phyloP scores from a whole-genome alignment of 805 yeast species.

The Blastobotrys chiropterorum region DNA sequence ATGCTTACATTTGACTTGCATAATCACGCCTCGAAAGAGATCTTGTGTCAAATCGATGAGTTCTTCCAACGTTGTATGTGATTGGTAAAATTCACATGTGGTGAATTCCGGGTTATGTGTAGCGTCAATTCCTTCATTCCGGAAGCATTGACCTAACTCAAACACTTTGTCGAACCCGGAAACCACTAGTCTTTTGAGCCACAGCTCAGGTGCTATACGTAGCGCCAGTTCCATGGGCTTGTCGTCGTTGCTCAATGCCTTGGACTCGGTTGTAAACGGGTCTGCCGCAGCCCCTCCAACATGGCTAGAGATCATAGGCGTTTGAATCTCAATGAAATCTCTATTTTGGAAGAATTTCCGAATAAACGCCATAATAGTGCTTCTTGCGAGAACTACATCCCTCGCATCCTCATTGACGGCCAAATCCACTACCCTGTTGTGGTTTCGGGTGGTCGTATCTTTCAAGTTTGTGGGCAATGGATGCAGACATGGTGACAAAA shows the following conservation, averaged over 20 bases:
- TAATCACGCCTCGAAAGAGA: constrained; percentile 41
- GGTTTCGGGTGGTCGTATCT: constrained; percentile 51
- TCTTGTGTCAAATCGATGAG: constrained; percentile 60
- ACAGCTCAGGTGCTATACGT: constrained; percentile 91
- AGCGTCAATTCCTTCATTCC: constrained; percentile 90
- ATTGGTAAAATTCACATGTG: constrained; percentile 80
- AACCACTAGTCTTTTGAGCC: constrained; percentile 80
- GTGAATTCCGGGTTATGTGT: constrained; percentile 95
- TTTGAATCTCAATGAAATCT: constrained; percentile 75
- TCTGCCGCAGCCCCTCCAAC: constrained; percentile 89
- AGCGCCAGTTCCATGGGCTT: constrained; percentile 42
- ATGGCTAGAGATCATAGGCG: constrained; percentile 67
- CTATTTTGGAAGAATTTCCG: constrained; percentile 49
- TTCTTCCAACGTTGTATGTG: constrained; percentile 59
- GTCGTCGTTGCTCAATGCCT: constrained; percentile 14
- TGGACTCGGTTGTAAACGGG: constrained; percentile 63
- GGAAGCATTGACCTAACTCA: constrained; percentile 70
- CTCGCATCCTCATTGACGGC: constrained; percentile 50
- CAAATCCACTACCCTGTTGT: constrained; percentile 69
- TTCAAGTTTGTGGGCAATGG: constrained; percentile 61
- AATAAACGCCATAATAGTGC: constrained; percentile 48
- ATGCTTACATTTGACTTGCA: constrained; percentile 23
- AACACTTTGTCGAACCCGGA: constrained; percentile 81
- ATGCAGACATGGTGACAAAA: constrained; percentile 64
- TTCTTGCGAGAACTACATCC: constrained; percentile 45